A percentile compares a stretch with the other conserved stretches of the same genome.
Evolutionary conservation across 177 flowering plant species (phyloP).

Genomic region (Vitis hybrid): DNA sequence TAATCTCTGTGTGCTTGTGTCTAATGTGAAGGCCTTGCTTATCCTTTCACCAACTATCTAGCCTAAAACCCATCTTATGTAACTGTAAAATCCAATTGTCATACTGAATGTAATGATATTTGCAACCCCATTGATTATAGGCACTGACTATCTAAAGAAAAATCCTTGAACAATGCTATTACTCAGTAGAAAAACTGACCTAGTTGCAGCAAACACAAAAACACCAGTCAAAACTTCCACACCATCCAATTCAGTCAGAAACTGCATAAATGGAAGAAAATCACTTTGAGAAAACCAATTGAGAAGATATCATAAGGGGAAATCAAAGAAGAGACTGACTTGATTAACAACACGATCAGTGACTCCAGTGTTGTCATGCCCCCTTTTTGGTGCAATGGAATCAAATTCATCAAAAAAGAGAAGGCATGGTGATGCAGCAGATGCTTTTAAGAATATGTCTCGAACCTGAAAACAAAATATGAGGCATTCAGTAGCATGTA

Average conservation of each 20-base stretch:
- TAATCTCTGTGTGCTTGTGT: no score
- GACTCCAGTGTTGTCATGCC: slow-evolving; percentile 99
- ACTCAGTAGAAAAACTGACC: slow-evolving; percentile 37
- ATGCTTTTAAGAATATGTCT: slow-evolving; percentile 93
- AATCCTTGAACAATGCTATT: neutral
- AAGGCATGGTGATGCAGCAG: slow-evolving; percentile 95
- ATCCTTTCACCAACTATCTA: no score
- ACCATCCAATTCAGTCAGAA: slow-evolving; percentile 95
- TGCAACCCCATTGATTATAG: neutral
- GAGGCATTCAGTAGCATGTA: neutral
- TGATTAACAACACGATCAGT: slow-evolving; percentile 99
- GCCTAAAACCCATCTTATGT: no score
- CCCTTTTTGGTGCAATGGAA: slow-evolving; percentile 98
- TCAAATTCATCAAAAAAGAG: slow-evolving; percentile 98
- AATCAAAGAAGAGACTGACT: slow-evolving; percentile 36
- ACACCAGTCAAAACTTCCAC: slow-evolving; percentile 93
- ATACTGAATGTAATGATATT: no score
- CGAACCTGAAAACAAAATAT: slow-evolving; percentile 61
- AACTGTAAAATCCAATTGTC: no score
- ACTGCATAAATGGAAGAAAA: slow-evolving; percentile 36
- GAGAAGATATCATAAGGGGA: neutral
- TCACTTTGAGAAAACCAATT: neutral
- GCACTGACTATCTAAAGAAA: neutral
- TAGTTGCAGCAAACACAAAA: slow-evolving; percentile 98
- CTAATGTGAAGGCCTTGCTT: no score